Base-by-base conservation (phyloP, 768 basidiomycete genomes). In the Suillus luteus region DNA sequence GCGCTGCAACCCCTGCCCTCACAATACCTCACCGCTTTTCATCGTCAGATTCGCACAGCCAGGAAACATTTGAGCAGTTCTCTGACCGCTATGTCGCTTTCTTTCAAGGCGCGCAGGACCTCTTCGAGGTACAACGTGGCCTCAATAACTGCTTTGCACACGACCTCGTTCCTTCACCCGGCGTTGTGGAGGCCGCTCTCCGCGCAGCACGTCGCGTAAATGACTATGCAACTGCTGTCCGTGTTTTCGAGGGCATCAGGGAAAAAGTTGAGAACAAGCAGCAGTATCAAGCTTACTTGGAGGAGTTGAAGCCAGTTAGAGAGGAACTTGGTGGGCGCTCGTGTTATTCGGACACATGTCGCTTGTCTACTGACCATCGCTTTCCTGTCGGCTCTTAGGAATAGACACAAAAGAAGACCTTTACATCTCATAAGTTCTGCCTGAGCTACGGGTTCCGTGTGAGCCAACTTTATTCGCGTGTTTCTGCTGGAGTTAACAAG, bases 111-210 rank as follows among this genome's bases (percentile, higher is more conserved):
- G 95, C 94, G 57, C 88, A 95, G 73, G 97, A 99, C 80, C 85
- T 98, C 63, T 99, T 99, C 75, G 97, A 99, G 83, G 91, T 99
- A 67, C 96, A 99, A 80, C 93, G 97, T 59, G 97, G 97, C 44
- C 83, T 99, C 72, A 99, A 99, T 85, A 99, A 99, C 85, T 98
- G 96, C 82, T 99, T 99, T 76, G 93, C 97, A 2, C 96, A 99
- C 77, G 97, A 99, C 78, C 86, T 97, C 67, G 95, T 97, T 15
- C 95, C 95, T 5, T 86, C 92, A 1, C 85, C 93, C 33, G 75
- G 82, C 61, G 93, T 96, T 70, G 80, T 96, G 61, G 93, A 95
- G 79, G 91, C 93, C 66, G 94, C 94, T 33, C 80, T 96, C 66
- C 86, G 88, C 61, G 95, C 95, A 62, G 87, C 93, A 24, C 83